phyloP scores from a whole-genome alignment of 257 asterid genomes.

The Thymus mandschuricus region DNA sequence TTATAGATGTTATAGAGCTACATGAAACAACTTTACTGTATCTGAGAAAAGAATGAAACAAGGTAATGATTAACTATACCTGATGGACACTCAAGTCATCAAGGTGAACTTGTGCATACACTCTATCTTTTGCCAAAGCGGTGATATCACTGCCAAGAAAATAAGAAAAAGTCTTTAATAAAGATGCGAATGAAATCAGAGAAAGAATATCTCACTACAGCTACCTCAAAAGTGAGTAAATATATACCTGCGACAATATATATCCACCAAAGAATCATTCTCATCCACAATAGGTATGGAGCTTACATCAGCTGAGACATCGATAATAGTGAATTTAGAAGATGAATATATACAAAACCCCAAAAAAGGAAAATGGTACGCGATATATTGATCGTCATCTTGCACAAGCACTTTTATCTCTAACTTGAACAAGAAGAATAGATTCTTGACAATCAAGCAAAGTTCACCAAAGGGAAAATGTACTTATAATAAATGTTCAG shows the following conservation, averaged over 20 bases:
- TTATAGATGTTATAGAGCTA: no score
- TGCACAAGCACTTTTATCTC: conserved; percentile 15
- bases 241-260: conserved; percentile 68
- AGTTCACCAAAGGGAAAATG: background rate
- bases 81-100: conserved; percentile 67
- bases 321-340: conserved; percentile 20
- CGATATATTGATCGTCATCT: conserved; percentile 5
- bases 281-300: conserved; percentile 80
- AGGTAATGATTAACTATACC: conserved; percentile 38
- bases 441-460: conserved; percentile 3
- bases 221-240: conserved; percentile 1
- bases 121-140: conserved; percentile 75
- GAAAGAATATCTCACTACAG: background rate
- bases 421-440: background rate
- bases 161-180: conserved; percentile 2
- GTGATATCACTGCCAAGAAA: conserved; percentile 63
- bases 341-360: conserved; percentile 2
- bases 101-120: conserved; percentile 65
- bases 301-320: conserved; percentile 67
- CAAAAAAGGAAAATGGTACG: conserved; percentile 7
- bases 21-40: no score
- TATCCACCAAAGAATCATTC: conserved; percentile 71
- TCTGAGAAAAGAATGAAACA: no score
- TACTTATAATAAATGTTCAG: background rate
- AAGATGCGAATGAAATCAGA: conserved; percentile 19